A percentile compares a stretch with the other conserved stretches of the same genome.
Evolutionary conservation across 2,329 filamentous ascomycete genomes (phyloP).

Genomic region (Xylariomycetidae sp.): DNA sequence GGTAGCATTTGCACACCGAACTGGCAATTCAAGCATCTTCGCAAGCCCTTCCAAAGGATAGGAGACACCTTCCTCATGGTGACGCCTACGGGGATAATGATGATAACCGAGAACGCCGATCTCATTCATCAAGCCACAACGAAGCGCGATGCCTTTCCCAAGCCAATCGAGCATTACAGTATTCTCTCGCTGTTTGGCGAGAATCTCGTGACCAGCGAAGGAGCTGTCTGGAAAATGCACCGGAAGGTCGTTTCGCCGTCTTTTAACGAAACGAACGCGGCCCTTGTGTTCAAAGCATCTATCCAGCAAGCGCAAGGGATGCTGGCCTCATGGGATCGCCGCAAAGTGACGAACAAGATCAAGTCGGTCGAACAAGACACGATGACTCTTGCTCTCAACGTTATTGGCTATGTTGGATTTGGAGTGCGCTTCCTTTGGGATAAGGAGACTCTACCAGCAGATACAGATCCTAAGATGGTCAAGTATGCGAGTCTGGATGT

Average conservation of each 20-base stretch:
- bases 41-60: constrained; percentile 50
- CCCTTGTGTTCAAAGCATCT: constrained; percentile 57
- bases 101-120: constrained; percentile 58
- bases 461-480: constrained; percentile 36
- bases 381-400: constrained; percentile 54
- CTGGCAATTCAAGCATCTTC: constrained; percentile 49
- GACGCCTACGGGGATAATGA: constrained; percentile 44
- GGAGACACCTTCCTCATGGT: constrained; percentile 61
- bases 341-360: constrained; percentile 39
- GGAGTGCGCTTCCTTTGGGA: constrained; percentile 58
- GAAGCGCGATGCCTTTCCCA: constrained; percentile 65
- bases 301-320: constrained; percentile 58
- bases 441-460: constrained; percentile 45
- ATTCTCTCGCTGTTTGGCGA: constrained; percentile 61
- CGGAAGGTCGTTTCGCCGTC: constrained; percentile 64
- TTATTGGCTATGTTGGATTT: constrained; percentile 64
- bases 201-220: constrained; percentile 67
- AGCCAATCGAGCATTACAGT: constrained; percentile 55
- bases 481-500: constrained; percentile 41
- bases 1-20: constrained; percentile 43
- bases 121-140: constrained; percentile 59
- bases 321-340: constrained; percentile 49
- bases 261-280: constrained; percentile 73
- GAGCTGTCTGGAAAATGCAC: constrained; percentile 63
- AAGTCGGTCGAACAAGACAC: constrained; percentile 55